Evolutionary conservation across 1,139 yeast genomes (phyloP).

Genomic region (Diutina rugosa): DNA sequence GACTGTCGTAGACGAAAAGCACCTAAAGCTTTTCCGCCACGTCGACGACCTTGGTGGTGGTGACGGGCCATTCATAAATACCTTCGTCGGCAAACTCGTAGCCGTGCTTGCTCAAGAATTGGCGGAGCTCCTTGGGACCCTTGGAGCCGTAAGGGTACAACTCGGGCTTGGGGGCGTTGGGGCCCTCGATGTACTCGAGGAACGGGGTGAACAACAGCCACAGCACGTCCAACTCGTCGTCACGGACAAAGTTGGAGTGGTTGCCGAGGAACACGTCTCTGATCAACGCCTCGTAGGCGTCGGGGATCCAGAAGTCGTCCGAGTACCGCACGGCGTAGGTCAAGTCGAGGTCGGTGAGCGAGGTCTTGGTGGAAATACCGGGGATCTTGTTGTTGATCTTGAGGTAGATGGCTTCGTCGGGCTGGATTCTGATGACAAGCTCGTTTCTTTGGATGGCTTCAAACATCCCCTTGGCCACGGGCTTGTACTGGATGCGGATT

Average conservation of each 20-base stretch:
- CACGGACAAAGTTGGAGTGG: conserved; percentile 95
- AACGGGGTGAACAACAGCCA: conserved; percentile 93
- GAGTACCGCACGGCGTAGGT: conserved; percentile 72
- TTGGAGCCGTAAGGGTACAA: conserved; percentile 81
- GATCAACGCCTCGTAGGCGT: conserved; percentile 92
- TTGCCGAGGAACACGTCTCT: conserved; percentile 86
- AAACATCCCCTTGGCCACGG: conserved; percentile 75
- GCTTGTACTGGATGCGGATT: conserved; percentile 84
- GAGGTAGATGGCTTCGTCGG: conserved; percentile 85
- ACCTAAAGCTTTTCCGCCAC: conserved; percentile 1
- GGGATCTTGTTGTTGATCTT: conserved; percentile 90
- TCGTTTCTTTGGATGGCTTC: conserved; percentile 79
- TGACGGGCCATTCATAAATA: conserved; percentile 74
- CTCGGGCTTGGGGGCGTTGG: conserved; percentile 49
- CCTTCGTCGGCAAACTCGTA: conserved; percentile 49
- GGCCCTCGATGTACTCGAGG: conserved; percentile 63
- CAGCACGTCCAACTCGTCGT: conserved; percentile 88
- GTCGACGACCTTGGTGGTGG: conserved; percentile 34
- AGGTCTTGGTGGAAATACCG: conserved; percentile 71
- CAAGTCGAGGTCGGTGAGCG: conserved; percentile 81
- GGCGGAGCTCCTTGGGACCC: conserved; percentile 61
- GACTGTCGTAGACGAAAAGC: neutral
- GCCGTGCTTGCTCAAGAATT: conserved; percentile 56
- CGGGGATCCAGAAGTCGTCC: conserved; percentile 87
- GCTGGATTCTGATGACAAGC: conserved; percentile 87